These are phyloP conservation scores for Phytophthora lateralis DNA, from an alignment of 352 stramenopile genomes.

Conservation along the genomic window DNA sequence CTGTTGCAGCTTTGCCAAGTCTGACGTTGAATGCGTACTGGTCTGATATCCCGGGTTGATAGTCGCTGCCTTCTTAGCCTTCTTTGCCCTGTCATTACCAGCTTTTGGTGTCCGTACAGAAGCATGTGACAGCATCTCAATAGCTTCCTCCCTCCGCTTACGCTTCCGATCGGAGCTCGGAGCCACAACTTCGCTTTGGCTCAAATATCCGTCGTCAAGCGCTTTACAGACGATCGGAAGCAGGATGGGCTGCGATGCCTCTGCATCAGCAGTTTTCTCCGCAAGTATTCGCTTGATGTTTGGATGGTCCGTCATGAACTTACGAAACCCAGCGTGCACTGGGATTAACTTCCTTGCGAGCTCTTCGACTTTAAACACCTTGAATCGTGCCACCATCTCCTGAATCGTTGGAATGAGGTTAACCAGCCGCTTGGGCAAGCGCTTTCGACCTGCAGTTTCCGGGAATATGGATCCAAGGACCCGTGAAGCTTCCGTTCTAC, in stretches of 20 bases:
- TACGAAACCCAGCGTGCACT: slow-evolving; percentile 38
- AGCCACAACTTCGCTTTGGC: slow-evolving; percentile 43
- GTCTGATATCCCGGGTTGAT: not conserved
- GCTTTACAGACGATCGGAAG: slow-evolving; percentile 32
- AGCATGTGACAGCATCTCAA: slow-evolving; percentile 48
- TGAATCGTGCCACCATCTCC: slow-evolving; percentile 46
- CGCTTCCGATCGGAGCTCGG: slow-evolving; percentile 40
- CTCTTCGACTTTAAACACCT: slow-evolving; percentile 39
- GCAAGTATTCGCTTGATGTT: slow-evolving; percentile 35
- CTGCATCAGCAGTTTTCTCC: slow-evolving; percentile 9
- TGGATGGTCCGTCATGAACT: slow-evolving; percentile 50
- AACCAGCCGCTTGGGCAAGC: slow-evolving; percentile 60
- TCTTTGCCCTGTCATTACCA: slow-evolving; percentile 14
- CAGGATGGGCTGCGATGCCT: slow-evolving; percentile 21
- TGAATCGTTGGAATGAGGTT: slow-evolving; percentile 69
- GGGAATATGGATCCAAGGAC: slow-evolving; percentile 60
- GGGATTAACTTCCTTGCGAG: slow-evolving; percentile 42
- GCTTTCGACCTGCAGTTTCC: slow-evolving; percentile 29
- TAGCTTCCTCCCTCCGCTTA: slow-evolving; percentile 54
- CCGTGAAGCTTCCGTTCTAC: slow-evolving; percentile 41
- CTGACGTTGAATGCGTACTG: not conserved
- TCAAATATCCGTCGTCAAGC: slow-evolving; percentile 65
- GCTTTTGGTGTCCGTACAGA: slow-evolving; percentile 16
- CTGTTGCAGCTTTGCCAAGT: slow-evolving; percentile 46
- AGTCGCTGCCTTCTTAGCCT: slow-evolving; percentile 3